Evolutionary conservation across 2,329 filamentous ascomycete species (phyloP).

Genomic region (Lecanicillium sp.): DNA sequence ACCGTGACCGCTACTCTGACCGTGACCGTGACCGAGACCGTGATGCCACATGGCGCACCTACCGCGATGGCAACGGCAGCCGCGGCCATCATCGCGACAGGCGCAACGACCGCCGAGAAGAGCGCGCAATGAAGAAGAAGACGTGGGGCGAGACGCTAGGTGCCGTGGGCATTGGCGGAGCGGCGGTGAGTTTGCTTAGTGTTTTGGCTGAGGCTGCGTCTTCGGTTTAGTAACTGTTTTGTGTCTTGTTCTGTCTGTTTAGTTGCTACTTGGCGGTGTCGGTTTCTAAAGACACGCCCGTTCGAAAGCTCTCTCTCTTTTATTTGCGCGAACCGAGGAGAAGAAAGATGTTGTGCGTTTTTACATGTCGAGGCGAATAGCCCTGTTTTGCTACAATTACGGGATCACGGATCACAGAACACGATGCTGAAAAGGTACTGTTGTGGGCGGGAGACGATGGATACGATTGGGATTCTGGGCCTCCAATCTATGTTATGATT

Average conservation of each 20-base stretch:
- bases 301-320: neutral
- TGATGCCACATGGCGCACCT: conserved; percentile 19
- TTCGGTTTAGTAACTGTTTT: conserved; percentile 15
- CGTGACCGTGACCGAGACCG: conserved; percentile 13
- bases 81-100: conserved; percentile 30
- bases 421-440: no score
- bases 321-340: neutral
- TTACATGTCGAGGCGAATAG: no score
- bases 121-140: conserved; percentile 32
- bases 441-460: no score
- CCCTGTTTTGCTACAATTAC: no score
- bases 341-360: no score
- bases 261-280: no score
- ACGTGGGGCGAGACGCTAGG: conserved; percentile 46
- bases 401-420: no score
- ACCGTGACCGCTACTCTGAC: conserved; percentile 17
- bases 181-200: conserved; percentile 49
- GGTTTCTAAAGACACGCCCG: no score
- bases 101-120: conserved; percentile 23
- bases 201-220: conserved; percentile 50
- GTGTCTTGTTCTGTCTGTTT: no score
- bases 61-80: conserved; percentile 13
- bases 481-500: no score
- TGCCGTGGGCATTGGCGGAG: conserved; percentile 52
- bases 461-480: no score